Percentiles rank a stretch among this genome's conserved stretches.
Conservation (phyloP, 495 filamentous ascomycete species). For the Penicillium argentinense region DNA sequence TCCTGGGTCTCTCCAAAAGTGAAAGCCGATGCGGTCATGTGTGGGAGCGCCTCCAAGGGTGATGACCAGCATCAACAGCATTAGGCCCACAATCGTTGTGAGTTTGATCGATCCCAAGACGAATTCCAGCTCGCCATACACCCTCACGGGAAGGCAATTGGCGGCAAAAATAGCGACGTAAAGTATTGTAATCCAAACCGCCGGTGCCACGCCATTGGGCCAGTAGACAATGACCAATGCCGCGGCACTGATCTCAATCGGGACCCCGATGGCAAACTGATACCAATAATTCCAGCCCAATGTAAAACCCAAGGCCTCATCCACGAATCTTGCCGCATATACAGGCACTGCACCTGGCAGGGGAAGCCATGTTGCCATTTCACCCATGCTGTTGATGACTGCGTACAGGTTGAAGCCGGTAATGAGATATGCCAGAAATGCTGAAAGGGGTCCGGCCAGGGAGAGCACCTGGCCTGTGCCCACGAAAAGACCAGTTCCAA, state of each 20-base stretch:
- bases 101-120: conserved; percentile 46
- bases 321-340: conserved; percentile 65
- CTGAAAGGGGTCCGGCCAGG: conserved; percentile 60
- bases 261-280: conserved; percentile 54
- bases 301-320: conserved; percentile 65
- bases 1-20: conserved; percentile 51
- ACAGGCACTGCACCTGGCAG: conserved; percentile 66
- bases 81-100: conserved; percentile 42
- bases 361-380: conserved; percentile 73
- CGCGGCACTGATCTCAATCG: conserved; percentile 65
- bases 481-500: conserved; percentile 72
- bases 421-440: conserved; percentile 64
- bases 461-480: conserved; percentile 63
- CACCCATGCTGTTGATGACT: conserved; percentile 50
- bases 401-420: conserved; percentile 59
- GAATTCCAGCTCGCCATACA: conserved; percentile 52
- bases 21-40: conserved; percentile 32
- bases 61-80: conserved; percentile 50
- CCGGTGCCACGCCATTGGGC: conserved; percentile 37
- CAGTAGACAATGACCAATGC: conserved; percentile 68
- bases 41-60: conserved; percentile 32
- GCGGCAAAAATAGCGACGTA: conserved; percentile 43
- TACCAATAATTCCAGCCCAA: conserved; percentile 68
- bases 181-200: conserved; percentile 47
- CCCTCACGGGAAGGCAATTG: conserved; percentile 38